Conservation (phyloP, 2,329 filamentous ascomycete genomes). For the Meredithiella fracta region DNA sequence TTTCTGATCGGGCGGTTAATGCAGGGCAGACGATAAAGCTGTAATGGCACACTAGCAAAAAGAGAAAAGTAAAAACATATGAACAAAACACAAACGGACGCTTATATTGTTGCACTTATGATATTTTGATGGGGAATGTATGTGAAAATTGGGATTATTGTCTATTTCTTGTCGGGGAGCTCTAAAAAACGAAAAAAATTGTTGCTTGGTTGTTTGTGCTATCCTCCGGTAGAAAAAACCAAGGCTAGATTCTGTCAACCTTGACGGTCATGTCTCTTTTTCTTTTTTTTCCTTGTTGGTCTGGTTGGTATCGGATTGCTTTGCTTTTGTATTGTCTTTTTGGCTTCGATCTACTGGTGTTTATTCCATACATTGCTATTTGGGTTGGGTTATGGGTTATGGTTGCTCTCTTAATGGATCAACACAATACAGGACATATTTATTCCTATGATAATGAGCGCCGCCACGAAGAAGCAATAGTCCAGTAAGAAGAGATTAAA, state of each 20-base stretch:
- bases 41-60: conserved; percentile 3
- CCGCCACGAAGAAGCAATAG: not conserved
- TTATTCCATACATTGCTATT: not conserved
- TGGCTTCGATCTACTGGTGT: not conserved
- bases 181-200: not conserved
- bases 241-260: not conserved
- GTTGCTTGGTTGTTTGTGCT: not conserved
- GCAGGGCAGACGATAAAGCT: not conserved
- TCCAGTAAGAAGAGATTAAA: not conserved
- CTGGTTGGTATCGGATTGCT: not conserved
- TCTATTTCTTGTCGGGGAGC: not conserved
- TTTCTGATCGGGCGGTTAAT: conserved; percentile 5
- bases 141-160: not conserved
- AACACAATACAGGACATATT: conserved; percentile 2
- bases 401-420: conserved; percentile 4
- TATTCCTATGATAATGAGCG: conserved; percentile 3
- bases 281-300: not conserved
- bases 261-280: not conserved
- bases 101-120: not conserved
- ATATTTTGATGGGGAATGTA: not conserved
- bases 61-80: conserved; percentile 9
- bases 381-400: conserved; percentile 5
- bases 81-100: not conserved
- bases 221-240: not conserved
- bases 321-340: conserved; percentile 1